These are phyloP conservation scores for Diaporthe humulicola DNA, from an alignment of 2,329 filamentous ascomycete species.

Conservation along the genomic window DNA sequence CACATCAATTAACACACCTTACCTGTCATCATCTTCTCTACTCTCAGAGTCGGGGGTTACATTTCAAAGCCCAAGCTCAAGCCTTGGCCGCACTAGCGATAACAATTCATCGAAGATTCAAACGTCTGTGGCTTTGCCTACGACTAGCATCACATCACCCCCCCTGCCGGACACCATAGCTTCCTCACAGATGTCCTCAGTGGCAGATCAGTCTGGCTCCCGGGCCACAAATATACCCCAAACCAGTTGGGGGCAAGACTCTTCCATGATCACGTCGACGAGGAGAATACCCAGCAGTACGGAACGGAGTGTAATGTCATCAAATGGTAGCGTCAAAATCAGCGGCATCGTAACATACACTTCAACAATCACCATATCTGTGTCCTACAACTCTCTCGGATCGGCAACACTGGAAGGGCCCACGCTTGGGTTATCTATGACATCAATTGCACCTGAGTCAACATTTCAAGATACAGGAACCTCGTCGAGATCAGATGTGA, in stretches of 20 bases:
- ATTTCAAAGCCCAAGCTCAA: background rate
- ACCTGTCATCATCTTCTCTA: background rate
- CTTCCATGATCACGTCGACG: background rate
- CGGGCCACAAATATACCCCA: background rate
- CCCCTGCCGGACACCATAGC: no score
- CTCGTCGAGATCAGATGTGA: background rate
- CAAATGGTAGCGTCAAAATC: background rate
- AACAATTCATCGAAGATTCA: background rate
- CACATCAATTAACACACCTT: background rate
- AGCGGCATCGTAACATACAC: background rate
- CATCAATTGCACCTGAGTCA: no score
- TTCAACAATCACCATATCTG: background rate
- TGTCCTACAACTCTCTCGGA: rapidly evolving
- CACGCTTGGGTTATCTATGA: background rate
- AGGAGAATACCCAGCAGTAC: background rate
- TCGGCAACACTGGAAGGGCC: background rate
- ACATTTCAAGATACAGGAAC: background rate
- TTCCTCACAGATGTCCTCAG: no score
- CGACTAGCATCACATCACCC: background rate
- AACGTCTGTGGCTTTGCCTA: background rate
- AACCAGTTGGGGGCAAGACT: background rate
- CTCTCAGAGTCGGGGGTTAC: background rate
- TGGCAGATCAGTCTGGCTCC: background rate
- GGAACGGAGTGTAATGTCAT: background rate
- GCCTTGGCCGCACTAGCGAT: background rate